Evolutionary conservation across 306 rosid genomes (phyloP).

Genomic region (Begonia fuchsioides): DNA sequence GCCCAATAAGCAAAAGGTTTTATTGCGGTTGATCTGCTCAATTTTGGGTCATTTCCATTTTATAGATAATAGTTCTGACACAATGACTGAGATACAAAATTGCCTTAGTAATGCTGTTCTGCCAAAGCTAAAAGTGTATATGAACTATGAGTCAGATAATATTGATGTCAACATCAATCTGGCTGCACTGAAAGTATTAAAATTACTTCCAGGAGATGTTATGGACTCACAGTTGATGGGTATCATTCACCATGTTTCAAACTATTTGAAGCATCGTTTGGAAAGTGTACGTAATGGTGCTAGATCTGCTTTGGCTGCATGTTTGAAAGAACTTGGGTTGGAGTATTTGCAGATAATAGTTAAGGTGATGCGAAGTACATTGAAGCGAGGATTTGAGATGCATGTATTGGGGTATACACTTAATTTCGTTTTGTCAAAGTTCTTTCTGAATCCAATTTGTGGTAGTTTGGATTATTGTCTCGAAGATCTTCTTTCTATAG

Average conservation of each 20-base stretch:
- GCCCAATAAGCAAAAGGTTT: conserved; percentile 56
- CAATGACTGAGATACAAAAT: conserved; percentile 36
- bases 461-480: conserved; percentile 81
- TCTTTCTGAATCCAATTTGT: conserved; percentile 30
- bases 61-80: conserved; percentile 24
- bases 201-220: conserved; percentile 66
- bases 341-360: conserved; percentile 72
- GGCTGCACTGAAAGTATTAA: conserved; percentile 71
- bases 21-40: conserved; percentile 55
- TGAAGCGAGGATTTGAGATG: conserved; percentile 82
- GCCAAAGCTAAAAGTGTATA: conserved; percentile 66
- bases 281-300: conserved; percentile 92
- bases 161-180: conserved; percentile 63
- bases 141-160: conserved; percentile 62
- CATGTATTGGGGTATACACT: conserved; percentile 88
- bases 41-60: conserved; percentile 79
- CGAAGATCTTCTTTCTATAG: conserved; percentile 64
- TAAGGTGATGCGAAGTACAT: conserved; percentile 49
- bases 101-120: conserved; percentile 53
- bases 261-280: conserved; percentile 63
- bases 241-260: conserved; percentile 62
- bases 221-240: conserved; percentile 78
- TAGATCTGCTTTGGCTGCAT: conserved; percentile 70
- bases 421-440: conserved; percentile 61
- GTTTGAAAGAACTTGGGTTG: conserved; percentile 88